Evolutionary conservation across 73 alveolate genomes (phyloP).

Genomic region (Paramecium pentaurelia): DNA sequence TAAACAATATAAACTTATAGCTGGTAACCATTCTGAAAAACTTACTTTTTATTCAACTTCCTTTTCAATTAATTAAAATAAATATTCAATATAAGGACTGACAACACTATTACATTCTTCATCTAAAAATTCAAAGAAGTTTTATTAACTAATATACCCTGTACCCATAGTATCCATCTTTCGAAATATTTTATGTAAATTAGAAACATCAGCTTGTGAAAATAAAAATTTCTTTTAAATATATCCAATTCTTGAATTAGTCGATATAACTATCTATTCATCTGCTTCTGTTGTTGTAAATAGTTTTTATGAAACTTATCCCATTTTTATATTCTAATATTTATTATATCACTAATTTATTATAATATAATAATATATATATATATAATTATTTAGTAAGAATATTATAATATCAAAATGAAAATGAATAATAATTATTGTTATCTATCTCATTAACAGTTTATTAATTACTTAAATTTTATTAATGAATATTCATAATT

Average conservation of each 20-base stretch:
- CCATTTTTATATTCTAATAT: not conserved
- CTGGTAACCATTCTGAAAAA: conserved; percentile 57
- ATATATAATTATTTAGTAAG: too few relatives aligned
- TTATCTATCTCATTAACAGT: too few relatives aligned
- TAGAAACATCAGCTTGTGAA: not conserved
- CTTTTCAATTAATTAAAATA: conserved; percentile 35
- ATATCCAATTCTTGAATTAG: not conserved
- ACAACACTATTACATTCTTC: conserved; percentile 44
- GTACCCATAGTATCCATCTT: conserved; percentile 39
- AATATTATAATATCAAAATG: too few relatives aligned
- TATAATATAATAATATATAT: too few relatives aligned
- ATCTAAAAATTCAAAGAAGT: conserved; percentile 43
- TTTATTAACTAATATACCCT: conserved; percentile 37
- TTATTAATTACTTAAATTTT: too few relatives aligned
- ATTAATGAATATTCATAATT: too few relatives aligned
- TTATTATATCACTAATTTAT: too few relatives aligned
- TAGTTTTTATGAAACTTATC: not conserved
- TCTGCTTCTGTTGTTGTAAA: not conserved
- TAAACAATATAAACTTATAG: conserved; percentile 38
- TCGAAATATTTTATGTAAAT: not conserved
- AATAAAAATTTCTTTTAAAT: not conserved
- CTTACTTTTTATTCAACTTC: conserved; percentile 43
- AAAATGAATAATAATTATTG: too few relatives aligned
- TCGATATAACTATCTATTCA: not conserved
- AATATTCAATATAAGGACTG: conserved; percentile 27